phyloP scores from a whole-genome alignment of 805 yeast species.

The Lipomyces yamanashiensis region DNA sequence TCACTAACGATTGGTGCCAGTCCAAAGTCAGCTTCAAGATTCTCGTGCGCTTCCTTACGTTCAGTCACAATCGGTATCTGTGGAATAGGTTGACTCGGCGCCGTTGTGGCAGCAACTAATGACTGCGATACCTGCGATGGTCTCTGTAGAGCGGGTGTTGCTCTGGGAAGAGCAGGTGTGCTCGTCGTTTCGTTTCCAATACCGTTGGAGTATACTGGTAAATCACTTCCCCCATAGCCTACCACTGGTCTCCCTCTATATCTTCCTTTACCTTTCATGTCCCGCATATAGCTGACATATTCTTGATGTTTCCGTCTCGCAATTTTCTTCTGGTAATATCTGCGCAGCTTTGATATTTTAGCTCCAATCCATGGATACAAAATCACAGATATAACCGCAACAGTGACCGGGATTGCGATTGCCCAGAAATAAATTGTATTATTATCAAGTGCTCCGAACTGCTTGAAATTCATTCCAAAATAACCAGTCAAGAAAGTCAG shows the following conservation, averaged over 20 bases:
- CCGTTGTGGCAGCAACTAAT: not conserved
- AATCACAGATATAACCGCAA: constrained; percentile 40
- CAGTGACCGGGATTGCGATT: constrained; percentile 50
- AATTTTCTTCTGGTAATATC: constrained; percentile 19
- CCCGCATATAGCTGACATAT: not conserved
- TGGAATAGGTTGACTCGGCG: not conserved
- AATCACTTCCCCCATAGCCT: constrained; percentile 14
- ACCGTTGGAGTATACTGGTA: constrained; percentile 4
- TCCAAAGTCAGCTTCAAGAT: not conserved
- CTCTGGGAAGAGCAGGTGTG: not conserved
- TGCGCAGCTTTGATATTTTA: not conserved
- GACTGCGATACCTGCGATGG: not conserved
- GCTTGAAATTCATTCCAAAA: constrained; percentile 60
- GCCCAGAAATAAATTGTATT: constrained; percentile 55
- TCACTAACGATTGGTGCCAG: not conserved
- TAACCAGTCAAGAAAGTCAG: constrained; percentile 65
- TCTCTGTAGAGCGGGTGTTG: not conserved
- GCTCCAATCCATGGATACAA: constrained; percentile 35
- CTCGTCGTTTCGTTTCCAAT: not conserved
- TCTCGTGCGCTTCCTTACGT: not conserved
- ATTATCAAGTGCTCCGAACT: constrained; percentile 49
- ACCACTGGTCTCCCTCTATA: not conserved
- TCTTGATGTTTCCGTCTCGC: constrained; percentile 9
- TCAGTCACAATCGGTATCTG: not conserved
- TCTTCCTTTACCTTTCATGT: constrained; percentile 6